Conservation (phyloP, 192 early-diverging fungal species). For the Mortierella hygrophila region DNA sequence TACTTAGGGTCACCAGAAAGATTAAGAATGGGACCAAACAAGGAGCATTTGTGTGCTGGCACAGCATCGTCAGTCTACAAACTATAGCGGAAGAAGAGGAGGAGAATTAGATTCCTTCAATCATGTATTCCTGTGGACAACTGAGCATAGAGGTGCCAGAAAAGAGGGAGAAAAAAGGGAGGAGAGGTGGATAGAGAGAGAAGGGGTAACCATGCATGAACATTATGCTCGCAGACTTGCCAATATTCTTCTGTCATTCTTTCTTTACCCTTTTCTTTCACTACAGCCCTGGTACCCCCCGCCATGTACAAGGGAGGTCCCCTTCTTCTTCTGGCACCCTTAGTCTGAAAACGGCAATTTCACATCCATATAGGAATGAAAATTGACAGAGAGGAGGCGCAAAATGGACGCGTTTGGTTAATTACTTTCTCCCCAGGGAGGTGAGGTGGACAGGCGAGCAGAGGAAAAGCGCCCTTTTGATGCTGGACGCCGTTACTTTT, state of each 20-base stretch:
- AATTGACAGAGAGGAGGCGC: background rate
- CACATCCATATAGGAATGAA: background rate
- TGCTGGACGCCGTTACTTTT: background rate
- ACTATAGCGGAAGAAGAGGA: no score
- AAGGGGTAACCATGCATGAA: background rate
- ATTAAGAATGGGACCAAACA: background rate
- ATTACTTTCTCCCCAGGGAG: no score
- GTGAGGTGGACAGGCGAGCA: background rate
- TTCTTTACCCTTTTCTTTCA: background rate
- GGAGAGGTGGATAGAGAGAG: background rate
- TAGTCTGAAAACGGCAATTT: background rate
- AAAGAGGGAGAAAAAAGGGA: background rate
- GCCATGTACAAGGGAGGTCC: background rate
- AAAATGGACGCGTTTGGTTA: background rate
- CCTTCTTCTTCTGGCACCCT: background rate
- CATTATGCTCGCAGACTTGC: background rate
- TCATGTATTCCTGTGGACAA: background rate
- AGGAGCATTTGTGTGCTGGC: background rate
- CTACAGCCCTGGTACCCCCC: background rate
- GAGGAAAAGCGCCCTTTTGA: background rate
- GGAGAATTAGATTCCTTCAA: no score
- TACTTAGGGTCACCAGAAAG: background rate
- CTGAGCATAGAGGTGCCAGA: background rate
- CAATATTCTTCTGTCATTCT: background rate
- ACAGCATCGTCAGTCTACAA: background rate